Percentiles rank a stretch among this genome's conserved stretches.
These are phyloP conservation scores for Panicum hallii DNA, from an alignment of 202 grass and related monocot species.

Conservation along the genomic window DNA sequence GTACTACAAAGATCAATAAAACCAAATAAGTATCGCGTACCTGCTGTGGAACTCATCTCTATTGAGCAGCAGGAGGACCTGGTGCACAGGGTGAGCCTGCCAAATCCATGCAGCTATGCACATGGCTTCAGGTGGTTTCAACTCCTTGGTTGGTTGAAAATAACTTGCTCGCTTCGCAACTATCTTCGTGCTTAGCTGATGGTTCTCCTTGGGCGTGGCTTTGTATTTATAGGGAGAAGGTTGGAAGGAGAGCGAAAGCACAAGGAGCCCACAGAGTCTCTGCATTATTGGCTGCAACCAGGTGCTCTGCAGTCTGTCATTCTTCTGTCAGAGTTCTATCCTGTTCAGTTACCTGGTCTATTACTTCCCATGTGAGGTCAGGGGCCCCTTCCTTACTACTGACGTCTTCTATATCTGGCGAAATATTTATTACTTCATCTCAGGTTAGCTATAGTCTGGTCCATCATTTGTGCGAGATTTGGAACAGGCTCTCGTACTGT, in stretches of 20 bases:
- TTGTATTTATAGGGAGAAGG: constrained; percentile 64
- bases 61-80: constrained; percentile 78
- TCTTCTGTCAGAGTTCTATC: constrained; percentile 44
- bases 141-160: constrained; percentile 27
- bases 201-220: constrained; percentile 32
- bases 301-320: constrained; percentile 41
- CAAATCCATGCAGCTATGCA: constrained; percentile 96
- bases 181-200: constrained; percentile 33
- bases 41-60: constrained; percentile 89
- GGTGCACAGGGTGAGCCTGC: constrained; percentile 82
- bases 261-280: constrained; percentile 47
- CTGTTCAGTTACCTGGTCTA: constrained; percentile 36
- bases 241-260: constrained; percentile 11
- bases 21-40: constrained; percentile 36
- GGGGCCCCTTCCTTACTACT: constrained; percentile 38
- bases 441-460: not conserved
- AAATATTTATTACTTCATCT: constrained; percentile 31
- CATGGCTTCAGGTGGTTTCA: constrained; percentile 64
- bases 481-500: not conserved
- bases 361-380: constrained; percentile 31
- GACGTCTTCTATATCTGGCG: constrained; percentile 7
- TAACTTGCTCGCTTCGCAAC: constrained; percentile 7
- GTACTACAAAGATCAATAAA: not conserved
- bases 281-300: constrained; percentile 46
- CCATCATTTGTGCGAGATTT: constrained; percentile 24